Evolutionary conservation across 75 land plant species (phyloP).

Genomic region (Gnetum montanum): DNA sequence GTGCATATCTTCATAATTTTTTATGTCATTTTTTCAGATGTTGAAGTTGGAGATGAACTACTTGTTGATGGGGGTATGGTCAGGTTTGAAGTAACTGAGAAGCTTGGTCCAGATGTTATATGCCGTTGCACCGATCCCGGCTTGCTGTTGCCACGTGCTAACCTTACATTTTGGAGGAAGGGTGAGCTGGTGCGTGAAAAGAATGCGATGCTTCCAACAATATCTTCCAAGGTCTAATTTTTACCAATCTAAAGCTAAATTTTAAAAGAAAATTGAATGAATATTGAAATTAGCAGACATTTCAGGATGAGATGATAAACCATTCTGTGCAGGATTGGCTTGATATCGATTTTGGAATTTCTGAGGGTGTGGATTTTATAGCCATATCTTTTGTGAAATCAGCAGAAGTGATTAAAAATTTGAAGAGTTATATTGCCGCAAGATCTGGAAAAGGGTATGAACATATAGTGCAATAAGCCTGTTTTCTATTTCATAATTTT

Average conservation of each 20-base stretch:
- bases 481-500: no score
- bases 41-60: slow-evolving; percentile 83
- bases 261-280: no score
- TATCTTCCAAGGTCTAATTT: slow-evolving; percentile 80
- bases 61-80: slow-evolving; percentile 99
- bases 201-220: slow-evolving; percentile 98
- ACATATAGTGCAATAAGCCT: no score
- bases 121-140: slow-evolving; percentile 95
- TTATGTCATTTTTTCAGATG: slow-evolving; percentile 37
- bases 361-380: slow-evolving; percentile 94
- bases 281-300: no score
- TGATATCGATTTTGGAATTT: slow-evolving; percentile 97
- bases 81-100: slow-evolving; percentile 86
- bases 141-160: slow-evolving; percentile 83
- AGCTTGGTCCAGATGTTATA: slow-evolving; percentile 96
- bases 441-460: slow-evolving; percentile 57
- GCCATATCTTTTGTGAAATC: slow-evolving; percentile 96
- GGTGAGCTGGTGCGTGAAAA: slow-evolving; percentile 84
- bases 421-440: slow-evolving; percentile 89
- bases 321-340: slow-evolving; percentile 79
- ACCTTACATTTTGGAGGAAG: slow-evolving; percentile 89
- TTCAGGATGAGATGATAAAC: no score
- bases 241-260: no score
- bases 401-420: slow-evolving; percentile 91
- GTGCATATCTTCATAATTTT: background rate